These are phyloP conservation scores for Fomes fomentarius DNA, from an alignment of 1,284 basidiomycete genomes.

Conservation along the genomic window DNA sequence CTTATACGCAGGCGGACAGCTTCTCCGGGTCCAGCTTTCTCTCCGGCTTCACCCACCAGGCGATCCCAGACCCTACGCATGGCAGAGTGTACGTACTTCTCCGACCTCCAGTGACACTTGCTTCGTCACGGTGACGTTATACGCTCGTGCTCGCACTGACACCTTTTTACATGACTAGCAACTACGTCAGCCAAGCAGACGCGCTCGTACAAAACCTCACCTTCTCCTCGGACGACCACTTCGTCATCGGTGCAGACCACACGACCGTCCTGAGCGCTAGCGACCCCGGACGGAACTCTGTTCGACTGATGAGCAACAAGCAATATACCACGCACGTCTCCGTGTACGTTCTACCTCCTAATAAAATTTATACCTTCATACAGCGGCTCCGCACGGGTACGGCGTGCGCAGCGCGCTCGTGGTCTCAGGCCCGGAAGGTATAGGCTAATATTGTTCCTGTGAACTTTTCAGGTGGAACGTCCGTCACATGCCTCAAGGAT, in stretches of 20 bases:
- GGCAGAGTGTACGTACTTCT: conserved; percentile 58
- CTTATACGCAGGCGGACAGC: conserved; percentile 45
- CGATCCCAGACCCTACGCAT: conserved; percentile 58
- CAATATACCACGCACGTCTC: conserved; percentile 56
- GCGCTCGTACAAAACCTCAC: conserved; percentile 37
- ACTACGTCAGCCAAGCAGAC: conserved; percentile 35
- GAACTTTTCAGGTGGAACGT: conserved; percentile 48
- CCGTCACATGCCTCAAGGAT: conserved; percentile 63
- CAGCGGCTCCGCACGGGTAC: too few species aligned
- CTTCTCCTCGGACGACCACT: conserved; percentile 25
- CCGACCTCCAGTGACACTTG: too few species aligned
- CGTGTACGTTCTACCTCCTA: conserved; percentile 45
- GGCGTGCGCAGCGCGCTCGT: too few species aligned
- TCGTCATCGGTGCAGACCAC: conserved; percentile 53
- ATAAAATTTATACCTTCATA: neutral
- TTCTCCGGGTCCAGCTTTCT: conserved; percentile 52
- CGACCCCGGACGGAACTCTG: conserved; percentile 61
- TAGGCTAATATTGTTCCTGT: neutral
- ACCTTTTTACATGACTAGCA: conserved; percentile 28
- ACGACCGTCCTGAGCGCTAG: conserved; percentile 46
- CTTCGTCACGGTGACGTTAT: neutral
- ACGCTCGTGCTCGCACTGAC: neutral
- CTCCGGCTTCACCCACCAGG: conserved; percentile 48
- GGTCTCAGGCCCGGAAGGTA: neutral
- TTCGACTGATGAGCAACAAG: conserved; percentile 56